Evolutionary conservation across 1,139 yeast species (phyloP), one percentile per base, ranked within the genome.

Genomic region (Hyphopichia wangnamkhiaoensis): DNA sequence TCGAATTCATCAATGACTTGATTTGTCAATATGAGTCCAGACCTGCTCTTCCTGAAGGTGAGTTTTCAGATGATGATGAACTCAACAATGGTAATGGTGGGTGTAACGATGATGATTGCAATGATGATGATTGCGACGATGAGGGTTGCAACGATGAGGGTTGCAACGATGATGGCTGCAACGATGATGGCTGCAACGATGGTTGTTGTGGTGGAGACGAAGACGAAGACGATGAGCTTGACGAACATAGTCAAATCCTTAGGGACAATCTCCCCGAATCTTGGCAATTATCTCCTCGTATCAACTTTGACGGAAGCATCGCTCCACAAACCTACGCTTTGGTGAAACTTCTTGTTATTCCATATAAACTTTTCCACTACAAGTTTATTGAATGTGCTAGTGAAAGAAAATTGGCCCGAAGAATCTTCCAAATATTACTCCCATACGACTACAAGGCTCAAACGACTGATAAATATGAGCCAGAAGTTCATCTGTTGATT

Each of bases 1-100:
- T 72, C 46, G 71, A 63, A 6, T 42, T 68, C 5, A 54, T 72
- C n/a, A 70, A 69, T 41, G 74, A 72, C 27, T 42, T 63, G n/a
- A 40, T 18, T 6, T 31, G 29, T 13, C 34, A 35, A 23, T 35
- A 30, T 16, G 44, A 41, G 10, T 36, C 37, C 18, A 33, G 33
- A 26, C 42, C 34, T 1, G 34, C 33, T n/a, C 32, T 31, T 17
- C 30, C 30, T 16, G 35, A 33, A 17, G 12, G 24, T 18, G 23
- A n/a, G n/a, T n/a, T n/a, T n/a, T n/a, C n/a, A n/a, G 29, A 26
- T 10, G 29, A 26, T 15, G 29, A 26, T n/a, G 29, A 26, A 7
- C 14, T 26, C 20, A 7, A 9, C 17, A 65, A 57, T 20, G 65
- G 65, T 38, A 56, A 57, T 31, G 48, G 52, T 20, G 39, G 31